Percentiles rank a stretch among this genome's conserved stretches.
Conservation (phyloP, 306 rosid genomes). For the Malus sieversii region DNA sequence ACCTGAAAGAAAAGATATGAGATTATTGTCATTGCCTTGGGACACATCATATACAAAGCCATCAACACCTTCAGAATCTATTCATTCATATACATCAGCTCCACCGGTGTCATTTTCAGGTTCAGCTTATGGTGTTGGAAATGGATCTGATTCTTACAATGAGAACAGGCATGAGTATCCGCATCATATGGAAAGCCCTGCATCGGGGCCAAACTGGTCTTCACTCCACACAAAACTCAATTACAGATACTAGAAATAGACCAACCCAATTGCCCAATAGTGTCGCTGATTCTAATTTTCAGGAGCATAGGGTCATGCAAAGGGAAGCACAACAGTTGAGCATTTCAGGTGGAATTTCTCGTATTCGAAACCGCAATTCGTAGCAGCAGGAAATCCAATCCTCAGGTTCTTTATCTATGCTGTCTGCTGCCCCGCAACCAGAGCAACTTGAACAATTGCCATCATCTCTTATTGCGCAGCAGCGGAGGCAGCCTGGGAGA, state of each 20-base stretch:
- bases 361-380: conserved; percentile 28
- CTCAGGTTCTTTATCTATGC: conserved; percentile 31
- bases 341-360: conserved; percentile 38
- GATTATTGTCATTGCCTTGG: conserved; percentile 27
- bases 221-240: conserved; percentile 26
- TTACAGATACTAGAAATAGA: conserved; percentile 34
- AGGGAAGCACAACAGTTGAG: conserved; percentile 33
- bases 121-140: conserved; percentile 27
- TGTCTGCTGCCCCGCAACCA: conserved; percentile 48
- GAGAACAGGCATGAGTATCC: conserved; percentile 54
- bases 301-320: conserved; percentile 33
- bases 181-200: conserved; percentile 29
- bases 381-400: conserved; percentile 36
- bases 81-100: conserved; percentile 36
- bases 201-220: neutral
- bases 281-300: conserved; percentile 34
- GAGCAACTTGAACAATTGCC: conserved; percentile 81
- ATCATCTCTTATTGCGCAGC: conserved; percentile 68
- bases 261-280: conserved; percentile 31
- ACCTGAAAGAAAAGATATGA: conserved; percentile 40
- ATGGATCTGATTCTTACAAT: conserved; percentile 33
- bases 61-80: conserved; percentile 23
- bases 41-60: conserved; percentile 38
- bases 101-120: conserved; percentile 30
- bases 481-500: conserved; percentile 58